A percentile compares a stretch with the other conserved stretches of the same genome.
phyloP scores from a whole-genome alignment of 2,329 filamentous ascomycete genomes.

The Pestalotiopsis sp. region DNA sequence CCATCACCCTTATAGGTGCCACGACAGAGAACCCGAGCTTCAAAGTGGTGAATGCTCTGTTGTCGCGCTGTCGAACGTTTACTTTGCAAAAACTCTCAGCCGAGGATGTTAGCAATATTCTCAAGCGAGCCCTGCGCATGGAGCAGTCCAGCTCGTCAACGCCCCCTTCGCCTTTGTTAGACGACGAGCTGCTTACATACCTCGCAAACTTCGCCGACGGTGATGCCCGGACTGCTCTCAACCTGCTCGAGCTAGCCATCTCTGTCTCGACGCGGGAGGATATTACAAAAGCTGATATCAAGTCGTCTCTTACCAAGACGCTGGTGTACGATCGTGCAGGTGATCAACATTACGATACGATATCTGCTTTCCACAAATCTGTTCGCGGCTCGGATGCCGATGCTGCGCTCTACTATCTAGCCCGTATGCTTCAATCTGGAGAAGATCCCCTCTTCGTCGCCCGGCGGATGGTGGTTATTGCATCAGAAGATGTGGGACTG shows the following conservation, averaged over 20 bases:
- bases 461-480: constrained; percentile 90
- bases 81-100: constrained; percentile 76
- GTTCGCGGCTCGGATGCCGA: constrained; percentile 86
- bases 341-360: constrained; percentile 97
- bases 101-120: constrained; percentile 72
- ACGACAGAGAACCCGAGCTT: constrained; percentile 98
- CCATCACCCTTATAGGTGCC: constrained; percentile 88
- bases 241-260: constrained; percentile 87
- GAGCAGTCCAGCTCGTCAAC: constrained; percentile 48
- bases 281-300: constrained; percentile 77
- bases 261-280: constrained; percentile 67
- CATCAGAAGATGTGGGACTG: constrained; percentile 89
- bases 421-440: constrained; percentile 92
- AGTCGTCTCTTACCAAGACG: constrained; percentile 83
- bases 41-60: constrained; percentile 83
- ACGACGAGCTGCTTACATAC: constrained; percentile 77
- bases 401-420: constrained; percentile 91
- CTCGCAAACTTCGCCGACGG: constrained; percentile 87
- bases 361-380: constrained; percentile 96
- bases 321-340: constrained; percentile 93
- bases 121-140: constrained; percentile 71
- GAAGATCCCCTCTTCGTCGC: constrained; percentile 94
- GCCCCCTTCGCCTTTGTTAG: constrained; percentile 61
- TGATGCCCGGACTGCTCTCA: constrained; percentile 89
- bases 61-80: constrained; percentile 90